phyloP scores from a whole-genome alignment of 345 rosid genomes.

The Gossypium herbaceum region DNA sequence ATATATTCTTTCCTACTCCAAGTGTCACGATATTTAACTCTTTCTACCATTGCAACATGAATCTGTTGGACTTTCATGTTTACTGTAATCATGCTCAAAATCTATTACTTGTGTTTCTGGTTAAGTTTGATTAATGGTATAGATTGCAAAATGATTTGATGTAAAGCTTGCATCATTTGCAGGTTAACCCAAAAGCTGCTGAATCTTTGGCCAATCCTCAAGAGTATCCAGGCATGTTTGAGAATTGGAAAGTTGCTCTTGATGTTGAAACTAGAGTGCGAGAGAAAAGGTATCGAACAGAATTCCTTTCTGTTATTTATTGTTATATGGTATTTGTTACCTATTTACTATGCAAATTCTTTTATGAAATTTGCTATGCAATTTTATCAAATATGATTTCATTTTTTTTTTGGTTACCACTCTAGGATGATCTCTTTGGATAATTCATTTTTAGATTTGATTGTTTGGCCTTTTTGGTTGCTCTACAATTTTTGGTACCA shows the following conservation, averaged over 20 bases:
- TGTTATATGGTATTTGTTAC: not conserved
- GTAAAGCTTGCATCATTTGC: constrained; percentile 15
- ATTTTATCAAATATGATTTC: constrained; percentile 17
- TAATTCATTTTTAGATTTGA: not conserved
- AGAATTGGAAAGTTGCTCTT: constrained; percentile 94
- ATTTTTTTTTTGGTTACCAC: not conserved
- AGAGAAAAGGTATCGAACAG: constrained; percentile 57
- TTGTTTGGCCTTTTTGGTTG: constrained; percentile 1
- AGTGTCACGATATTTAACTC: not conserved
- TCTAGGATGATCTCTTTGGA: not conserved
- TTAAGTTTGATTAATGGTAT: not conserved
- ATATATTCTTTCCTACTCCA: not conserved
- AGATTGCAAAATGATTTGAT: not conserved
- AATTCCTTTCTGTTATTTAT: not conserved
- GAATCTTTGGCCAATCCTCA: constrained; percentile 98
- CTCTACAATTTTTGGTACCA: not conserved
- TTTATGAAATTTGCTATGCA: not conserved
- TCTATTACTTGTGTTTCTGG: not conserved
- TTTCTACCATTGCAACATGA: not conserved
- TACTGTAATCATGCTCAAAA: not conserved
- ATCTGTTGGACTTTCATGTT: not conserved
- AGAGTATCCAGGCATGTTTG: constrained; percentile 93
- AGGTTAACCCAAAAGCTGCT: constrained; percentile 97
- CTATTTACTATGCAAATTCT: too few relatives aligned
- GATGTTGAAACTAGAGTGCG: constrained; percentile 71